phyloP scores from a whole-genome alignment of 2,329 filamentous ascomycete species.

The Hypomyces rosellus region DNA sequence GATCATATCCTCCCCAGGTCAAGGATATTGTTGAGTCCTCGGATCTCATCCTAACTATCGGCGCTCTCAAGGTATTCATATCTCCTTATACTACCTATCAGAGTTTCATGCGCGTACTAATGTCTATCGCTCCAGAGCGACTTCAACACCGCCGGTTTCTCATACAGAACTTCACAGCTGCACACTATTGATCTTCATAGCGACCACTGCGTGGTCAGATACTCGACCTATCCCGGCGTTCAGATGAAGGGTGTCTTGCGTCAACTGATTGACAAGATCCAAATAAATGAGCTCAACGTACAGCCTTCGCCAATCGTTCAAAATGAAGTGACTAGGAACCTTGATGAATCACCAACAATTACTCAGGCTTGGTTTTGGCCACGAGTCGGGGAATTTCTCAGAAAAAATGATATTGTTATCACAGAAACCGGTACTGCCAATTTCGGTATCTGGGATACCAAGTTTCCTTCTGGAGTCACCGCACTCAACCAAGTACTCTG shows the following conservation, averaged over 20 bases:
- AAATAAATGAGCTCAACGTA: conserved; percentile 51
- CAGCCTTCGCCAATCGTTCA: conserved; percentile 46
- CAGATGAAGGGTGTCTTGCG: conserved; percentile 72
- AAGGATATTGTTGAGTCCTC: conserved; percentile 59
- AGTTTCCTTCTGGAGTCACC: conserved; percentile 70
- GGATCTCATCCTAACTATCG: conserved; percentile 66
- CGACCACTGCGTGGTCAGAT: conserved; percentile 64
- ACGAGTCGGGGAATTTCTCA: conserved; percentile 64
- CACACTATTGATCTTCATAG: conserved; percentile 78
- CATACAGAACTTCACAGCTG: conserved; percentile 69
- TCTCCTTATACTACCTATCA: too few relatives aligned
- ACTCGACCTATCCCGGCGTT: conserved; percentile 71
- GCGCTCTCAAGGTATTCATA: conserved; percentile 46
- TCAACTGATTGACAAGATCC: conserved; percentile 57
- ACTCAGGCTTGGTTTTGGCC: conserved; percentile 75
- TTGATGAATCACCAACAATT: conserved; percentile 41
- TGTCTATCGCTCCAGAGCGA: conserved; percentile 47
- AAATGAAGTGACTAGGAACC: conserved; percentile 41
- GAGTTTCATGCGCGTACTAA: not conserved
- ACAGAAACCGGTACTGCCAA: conserved; percentile 86
- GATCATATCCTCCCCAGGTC: conserved; percentile 58
- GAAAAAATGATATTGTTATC: conserved; percentile 67
- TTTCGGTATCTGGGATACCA: conserved; percentile 82
- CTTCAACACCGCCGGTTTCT: conserved; percentile 79
- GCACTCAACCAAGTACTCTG: conserved; percentile 74